Evolutionary conservation across 2,329 filamentous ascomycete genomes (phyloP), one percentile per base, ranked within the genome.

Genomic region (Sclerotinia trifoliorum): DNA sequence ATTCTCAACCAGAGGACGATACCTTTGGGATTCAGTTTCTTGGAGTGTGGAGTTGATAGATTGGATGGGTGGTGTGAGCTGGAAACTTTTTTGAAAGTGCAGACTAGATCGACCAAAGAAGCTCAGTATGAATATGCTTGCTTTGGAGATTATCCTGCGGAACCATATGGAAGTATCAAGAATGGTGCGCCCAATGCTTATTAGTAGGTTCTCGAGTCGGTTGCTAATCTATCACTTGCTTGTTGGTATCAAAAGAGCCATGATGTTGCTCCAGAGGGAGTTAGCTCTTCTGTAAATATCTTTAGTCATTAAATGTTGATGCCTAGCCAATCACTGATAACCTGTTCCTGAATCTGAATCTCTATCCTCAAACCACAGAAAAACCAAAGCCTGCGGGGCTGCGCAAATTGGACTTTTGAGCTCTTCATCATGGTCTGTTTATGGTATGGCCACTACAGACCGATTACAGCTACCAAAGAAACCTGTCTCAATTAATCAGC

Each of bases 31-130:
- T 78, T 78, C 69, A 92, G 88, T 74, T 88, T 91, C 70, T 78
- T 84, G 1, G 85, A 87, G 69, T 93, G 91, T 73, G 89, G 85
- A 51, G 79, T 73, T 1, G 76, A 82, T 15, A 80, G 90, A 5
- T 84, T 88, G 55, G 91, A 93, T 77, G 91, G 90, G 0, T 93
- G 91, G 90, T 93, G 91, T 76, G 90, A 93, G 75, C 77, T 93
- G 61, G 82, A 83, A 3, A 88, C 88, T 0, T 93, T 93, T 74
- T 74, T 93, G 55, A 77, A 84, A 70, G 81, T 88, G 6, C 87
- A 90, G 79, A 81, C 86, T 69, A 80, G 79, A 70, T 88, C 88
- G 82, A 77, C 86, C 48, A 81, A 80, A 24, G 79, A 83, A 70
- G 88, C 89, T 4, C 78, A 85, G 73, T 93, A 85, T 74, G 85